Percentiles rank a stretch among this genome's conserved stretches.
These are phyloP conservation scores for Circinella minor DNA, from an alignment of 371 early-diverging fungal genomes.

Conservation along the genomic window DNA sequence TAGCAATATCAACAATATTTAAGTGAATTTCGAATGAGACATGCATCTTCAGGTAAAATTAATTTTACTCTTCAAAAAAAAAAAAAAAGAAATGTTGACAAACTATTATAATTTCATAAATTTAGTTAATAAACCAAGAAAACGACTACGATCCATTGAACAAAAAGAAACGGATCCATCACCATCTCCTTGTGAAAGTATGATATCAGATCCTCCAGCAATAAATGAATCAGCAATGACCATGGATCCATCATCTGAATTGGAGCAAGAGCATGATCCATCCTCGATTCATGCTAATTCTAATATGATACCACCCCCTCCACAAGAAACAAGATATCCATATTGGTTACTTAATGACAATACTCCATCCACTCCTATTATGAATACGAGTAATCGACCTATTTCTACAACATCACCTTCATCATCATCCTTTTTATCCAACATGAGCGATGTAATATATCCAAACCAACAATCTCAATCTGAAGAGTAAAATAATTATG, in stretches of 20 bases:
- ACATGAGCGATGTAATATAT: not conserved
- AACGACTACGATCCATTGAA: conserved; percentile 6
- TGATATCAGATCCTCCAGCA: not conserved
- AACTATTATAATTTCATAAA: not conserved
- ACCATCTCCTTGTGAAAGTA: not conserved
- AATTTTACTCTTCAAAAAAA: not conserved
- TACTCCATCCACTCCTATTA: not conserved
- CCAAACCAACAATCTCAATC: not conserved
- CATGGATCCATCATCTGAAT: not conserved
- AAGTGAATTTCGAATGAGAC: conserved; percentile 44
- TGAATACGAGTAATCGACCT: not conserved
- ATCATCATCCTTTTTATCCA: not conserved
- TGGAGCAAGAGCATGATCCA: no score
- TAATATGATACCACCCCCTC: no score
- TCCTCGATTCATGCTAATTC: no score
- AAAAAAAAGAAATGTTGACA: not conserved
- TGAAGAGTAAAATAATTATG: not conserved
- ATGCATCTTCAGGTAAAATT: conserved; percentile 47
- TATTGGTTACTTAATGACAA: conserved; percentile 16
- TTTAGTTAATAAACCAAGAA: conserved; percentile 9
- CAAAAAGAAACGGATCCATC: not conserved
- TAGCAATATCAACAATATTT: conserved; percentile 53
- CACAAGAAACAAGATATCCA: conserved; percentile 8
- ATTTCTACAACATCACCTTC: not conserved
- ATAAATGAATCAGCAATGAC: not conserved